These are phyloP conservation scores for Crithidia brevicula DNA, from an alignment of 208 protist genomes.

Conservation along the genomic window DNA sequence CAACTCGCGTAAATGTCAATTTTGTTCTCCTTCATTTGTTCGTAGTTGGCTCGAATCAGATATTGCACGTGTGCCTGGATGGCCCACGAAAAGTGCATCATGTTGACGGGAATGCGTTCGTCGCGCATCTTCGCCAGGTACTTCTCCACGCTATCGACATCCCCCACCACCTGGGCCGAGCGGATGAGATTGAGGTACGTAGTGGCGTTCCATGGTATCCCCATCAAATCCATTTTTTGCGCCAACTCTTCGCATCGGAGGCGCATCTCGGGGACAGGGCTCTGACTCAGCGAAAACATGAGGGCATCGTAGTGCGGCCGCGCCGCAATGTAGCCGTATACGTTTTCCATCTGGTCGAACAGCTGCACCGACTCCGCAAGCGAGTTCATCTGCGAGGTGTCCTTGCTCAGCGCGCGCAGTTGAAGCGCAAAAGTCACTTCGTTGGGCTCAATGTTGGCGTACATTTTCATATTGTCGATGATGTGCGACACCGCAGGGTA, in stretches of 20 bases:
- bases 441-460: conserved; percentile 92
- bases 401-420: conserved; percentile 76
- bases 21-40: conserved; percentile 60
- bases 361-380: conserved; percentile 85
- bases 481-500: conserved; percentile 83
- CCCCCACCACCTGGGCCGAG: conserved; percentile 79
- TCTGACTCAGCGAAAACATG: conserved; percentile 85
- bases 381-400: conserved; percentile 75
- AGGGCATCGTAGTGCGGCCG: conserved; percentile 87
- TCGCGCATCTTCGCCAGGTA: conserved; percentile 86
- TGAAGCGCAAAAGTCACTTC: conserved; percentile 87
- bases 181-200: conserved; percentile 89
- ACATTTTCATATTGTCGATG: conserved; percentile 93
- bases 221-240: conserved; percentile 92
- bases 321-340: conserved; percentile 87
- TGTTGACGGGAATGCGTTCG: conserved; percentile 58
- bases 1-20: conserved; percentile 49
- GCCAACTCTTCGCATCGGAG: conserved; percentile 86
- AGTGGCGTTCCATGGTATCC: conserved; percentile 82
- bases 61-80: conserved; percentile 83
- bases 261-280: conserved; percentile 77
- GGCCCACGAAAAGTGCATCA: conserved; percentile 81
- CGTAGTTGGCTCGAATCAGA: conserved; percentile 76
- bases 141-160: conserved; percentile 78
- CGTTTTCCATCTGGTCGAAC: conserved; percentile 93